phyloP scores from a whole-genome alignment of 192 early-diverging fungal species.

The Linnemannia elongata region DNA sequence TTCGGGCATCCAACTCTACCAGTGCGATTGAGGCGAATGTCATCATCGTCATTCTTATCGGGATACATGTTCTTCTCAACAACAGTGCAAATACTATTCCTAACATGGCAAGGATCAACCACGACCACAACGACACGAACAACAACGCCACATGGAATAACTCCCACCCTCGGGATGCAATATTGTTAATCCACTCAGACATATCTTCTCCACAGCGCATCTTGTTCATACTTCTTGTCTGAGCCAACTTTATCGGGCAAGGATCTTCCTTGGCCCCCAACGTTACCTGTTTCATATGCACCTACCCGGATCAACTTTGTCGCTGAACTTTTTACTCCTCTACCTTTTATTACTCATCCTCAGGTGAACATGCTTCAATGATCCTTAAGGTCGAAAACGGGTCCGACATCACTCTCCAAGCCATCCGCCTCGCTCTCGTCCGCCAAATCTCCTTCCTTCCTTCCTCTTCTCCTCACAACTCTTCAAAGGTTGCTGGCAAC shows the following conservation, averaged over 20 bases:
- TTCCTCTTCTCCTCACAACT: background rate
- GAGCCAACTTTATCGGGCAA: too few species aligned
- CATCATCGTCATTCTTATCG: background rate
- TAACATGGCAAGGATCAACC: background rate
- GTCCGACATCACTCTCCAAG: constrained; percentile 19
- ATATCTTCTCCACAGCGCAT: background rate
- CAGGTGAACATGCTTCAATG: constrained; percentile 34
- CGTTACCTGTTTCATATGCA: background rate
- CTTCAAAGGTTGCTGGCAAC: background rate
- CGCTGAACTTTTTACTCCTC: background rate
- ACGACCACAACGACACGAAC: background rate
- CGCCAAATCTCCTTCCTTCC: constrained; percentile 20
- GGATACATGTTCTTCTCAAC: background rate
- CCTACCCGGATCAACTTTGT: background rate
- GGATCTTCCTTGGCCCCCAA: background rate
- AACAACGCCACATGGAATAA: background rate
- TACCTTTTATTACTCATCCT: too few species aligned
- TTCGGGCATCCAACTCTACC: background rate
- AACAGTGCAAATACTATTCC: background rate
- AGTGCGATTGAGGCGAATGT: background rate
- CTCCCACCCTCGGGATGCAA: background rate
- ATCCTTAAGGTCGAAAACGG: constrained; percentile 27
- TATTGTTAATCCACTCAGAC: background rate
- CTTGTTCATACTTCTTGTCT: background rate
- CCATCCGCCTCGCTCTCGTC: constrained; percentile 37